Conservation (phyloP, 1,284 basidiomycete species). For the Peniophora sp. region DNA sequence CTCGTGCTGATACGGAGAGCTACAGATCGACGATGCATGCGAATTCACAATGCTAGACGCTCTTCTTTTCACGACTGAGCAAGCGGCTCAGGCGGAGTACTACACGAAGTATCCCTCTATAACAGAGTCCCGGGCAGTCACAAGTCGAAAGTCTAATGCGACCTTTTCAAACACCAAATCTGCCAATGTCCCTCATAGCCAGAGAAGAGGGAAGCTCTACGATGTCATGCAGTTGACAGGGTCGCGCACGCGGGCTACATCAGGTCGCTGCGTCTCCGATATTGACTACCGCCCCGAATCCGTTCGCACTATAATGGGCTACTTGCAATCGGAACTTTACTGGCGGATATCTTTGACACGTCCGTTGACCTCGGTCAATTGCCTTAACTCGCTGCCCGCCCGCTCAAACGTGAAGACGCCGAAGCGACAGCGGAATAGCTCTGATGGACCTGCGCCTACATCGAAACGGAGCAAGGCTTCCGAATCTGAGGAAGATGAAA, state of each 20-base stretch:
- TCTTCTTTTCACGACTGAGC: neutral
- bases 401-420: no score
- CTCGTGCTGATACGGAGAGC: neutral
- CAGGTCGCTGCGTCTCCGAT: neutral
- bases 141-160: neutral
- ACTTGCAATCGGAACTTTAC: no score
- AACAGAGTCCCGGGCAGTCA: neutral
- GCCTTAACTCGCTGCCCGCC: no score
- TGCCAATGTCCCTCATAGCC: neutral
- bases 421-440: no score
- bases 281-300: no score
- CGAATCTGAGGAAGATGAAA: no score
- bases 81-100: neutral
- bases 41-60: neutral
- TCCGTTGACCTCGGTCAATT: no score
- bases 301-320: no score
- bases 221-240: neutral
- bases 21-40: neutral
- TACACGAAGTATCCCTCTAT: neutral
- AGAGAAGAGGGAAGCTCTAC: neutral
- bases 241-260: neutral
- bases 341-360: no score
- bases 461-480: no score
- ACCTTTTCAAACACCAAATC: neutral
- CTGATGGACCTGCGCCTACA: no score